Evolutionary conservation across 495 filamentous ascomycete species (phyloP).

Genomic region (Jackrogersella minutella): DNA sequence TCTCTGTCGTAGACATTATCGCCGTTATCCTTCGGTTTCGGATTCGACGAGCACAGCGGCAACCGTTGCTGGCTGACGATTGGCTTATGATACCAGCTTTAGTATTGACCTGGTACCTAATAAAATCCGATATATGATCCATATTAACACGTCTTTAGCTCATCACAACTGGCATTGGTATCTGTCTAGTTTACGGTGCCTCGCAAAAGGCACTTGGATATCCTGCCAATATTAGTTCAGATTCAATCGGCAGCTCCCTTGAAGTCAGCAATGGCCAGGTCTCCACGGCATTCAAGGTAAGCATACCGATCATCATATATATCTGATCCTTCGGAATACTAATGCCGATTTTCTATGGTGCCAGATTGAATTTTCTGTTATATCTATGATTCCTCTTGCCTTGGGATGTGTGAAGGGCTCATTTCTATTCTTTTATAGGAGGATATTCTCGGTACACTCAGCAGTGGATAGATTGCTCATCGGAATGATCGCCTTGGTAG

Average conservation of each 20-base stretch:
- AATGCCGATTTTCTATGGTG: neutral
- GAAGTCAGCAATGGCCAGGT: slow-evolving; percentile 11
- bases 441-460: slow-evolving; percentile 37
- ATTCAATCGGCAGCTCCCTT: slow-evolving; percentile 7
- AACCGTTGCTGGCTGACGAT: slow-evolving; percentile 42
- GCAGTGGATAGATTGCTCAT: slow-evolving; percentile 21
- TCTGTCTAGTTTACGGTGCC: slow-evolving; percentile 21
- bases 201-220: slow-evolving; percentile 29
- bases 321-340: neutral
- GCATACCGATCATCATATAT: neutral
- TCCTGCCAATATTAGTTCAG: neutral
- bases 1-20: slow-evolving; percentile 26
- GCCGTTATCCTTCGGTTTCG: slow-evolving; percentile 32
- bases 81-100: slow-evolving; percentile 45
- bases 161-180: slow-evolving; percentile 28
- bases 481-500: slow-evolving; percentile 19
- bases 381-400: slow-evolving; percentile 35
- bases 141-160: slow-evolving; percentile 4
- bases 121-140: neutral
- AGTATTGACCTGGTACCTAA: slow-evolving; percentile 27
- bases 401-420: slow-evolving; percentile 41
- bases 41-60: slow-evolving; percentile 33
- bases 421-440: slow-evolving; percentile 44
- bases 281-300: slow-evolving; percentile 11
- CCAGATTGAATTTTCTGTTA: slow-evolving; percentile 35